Percentiles rank a stretch among this genome's conserved stretches.
Conservation (phyloP, 148 eudicot species). For the Chenopodium formosanum region DNA sequence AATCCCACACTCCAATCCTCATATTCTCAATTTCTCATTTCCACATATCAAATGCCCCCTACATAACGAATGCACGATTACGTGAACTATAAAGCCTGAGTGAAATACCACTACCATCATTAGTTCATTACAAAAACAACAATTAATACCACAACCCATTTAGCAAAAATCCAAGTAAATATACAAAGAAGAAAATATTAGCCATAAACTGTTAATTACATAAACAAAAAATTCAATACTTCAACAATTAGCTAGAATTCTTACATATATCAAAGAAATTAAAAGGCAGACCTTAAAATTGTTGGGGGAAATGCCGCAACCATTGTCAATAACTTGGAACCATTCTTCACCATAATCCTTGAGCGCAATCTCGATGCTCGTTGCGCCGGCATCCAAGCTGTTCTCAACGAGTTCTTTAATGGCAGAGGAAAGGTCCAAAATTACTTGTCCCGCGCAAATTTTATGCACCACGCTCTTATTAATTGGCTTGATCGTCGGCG, state of each 20-base stretch:
- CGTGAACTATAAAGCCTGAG: background rate
- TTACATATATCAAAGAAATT: background rate
- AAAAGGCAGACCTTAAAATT: slow-evolving; percentile 58
- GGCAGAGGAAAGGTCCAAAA: slow-evolving; percentile 85
- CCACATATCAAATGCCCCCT: too few species aligned
- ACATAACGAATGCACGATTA: too few species aligned
- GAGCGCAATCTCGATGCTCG: slow-evolving; percentile 66
- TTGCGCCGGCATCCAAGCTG: slow-evolving; percentile 92
- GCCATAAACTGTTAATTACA: background rate
- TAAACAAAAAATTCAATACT: background rate
- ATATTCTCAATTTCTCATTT: too few species aligned
- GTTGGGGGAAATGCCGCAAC: slow-evolving; percentile 74
- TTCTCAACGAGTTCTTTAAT: slow-evolving; percentile 95
- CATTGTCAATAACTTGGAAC: slow-evolving; percentile 82
- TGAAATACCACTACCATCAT: background rate
- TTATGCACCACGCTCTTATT: slow-evolving; percentile 75
- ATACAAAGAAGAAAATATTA: background rate
- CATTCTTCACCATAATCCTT: slow-evolving; percentile 76
- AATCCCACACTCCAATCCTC: too few species aligned
- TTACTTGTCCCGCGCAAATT: slow-evolving; percentile 96
- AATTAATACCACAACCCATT: background rate
- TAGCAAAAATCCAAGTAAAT: background rate
- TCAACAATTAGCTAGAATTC: background rate
- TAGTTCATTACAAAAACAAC: background rate
- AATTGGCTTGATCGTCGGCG: slow-evolving; percentile 60